Evolutionary conservation across 192 early-diverging fungal species (phyloP).

Genomic region (Backusella westeae): DNA sequence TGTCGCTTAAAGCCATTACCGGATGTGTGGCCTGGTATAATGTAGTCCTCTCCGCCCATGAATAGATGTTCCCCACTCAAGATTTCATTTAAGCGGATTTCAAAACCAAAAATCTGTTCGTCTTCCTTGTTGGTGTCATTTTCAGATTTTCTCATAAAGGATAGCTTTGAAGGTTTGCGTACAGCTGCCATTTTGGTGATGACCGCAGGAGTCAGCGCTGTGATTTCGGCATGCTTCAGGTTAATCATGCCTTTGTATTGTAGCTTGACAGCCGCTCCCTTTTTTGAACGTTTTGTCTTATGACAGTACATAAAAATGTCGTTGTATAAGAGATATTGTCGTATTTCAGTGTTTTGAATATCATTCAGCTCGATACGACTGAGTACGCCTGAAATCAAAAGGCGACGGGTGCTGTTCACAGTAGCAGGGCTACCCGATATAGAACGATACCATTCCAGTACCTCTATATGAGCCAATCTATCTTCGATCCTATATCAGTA

Average conservation of each 20-base stretch:
- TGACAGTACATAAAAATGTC: slow-evolving; percentile 4
- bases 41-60: not conserved
- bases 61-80: not conserved
- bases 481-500: not conserved
- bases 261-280: not conserved
- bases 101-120: not conserved
- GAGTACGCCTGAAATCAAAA: not conserved
- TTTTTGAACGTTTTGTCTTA: not conserved
- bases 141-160: slow-evolving; percentile 5
- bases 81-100: not conserved
- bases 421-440: not conserved
- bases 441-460: not conserved
- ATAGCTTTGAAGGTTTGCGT: not conserved
- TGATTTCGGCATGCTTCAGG: slow-evolving; percentile 3
- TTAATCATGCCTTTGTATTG: slow-evolving; percentile 4
- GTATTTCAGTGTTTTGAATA: not conserved
- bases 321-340: slow-evolving; percentile 8
- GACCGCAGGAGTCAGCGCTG: not conserved
- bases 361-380: not conserved
- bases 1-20: not conserved
- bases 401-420: slow-evolving; percentile 1
- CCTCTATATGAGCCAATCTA: not conserved
- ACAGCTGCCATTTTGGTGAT: not conserved
- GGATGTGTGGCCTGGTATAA: not conserved
- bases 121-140: not conserved